Base-by-base conservation (phyloP, 2,329 filamentous ascomycete genomes). In the Aspergillus pseudoterreus region DNA sequence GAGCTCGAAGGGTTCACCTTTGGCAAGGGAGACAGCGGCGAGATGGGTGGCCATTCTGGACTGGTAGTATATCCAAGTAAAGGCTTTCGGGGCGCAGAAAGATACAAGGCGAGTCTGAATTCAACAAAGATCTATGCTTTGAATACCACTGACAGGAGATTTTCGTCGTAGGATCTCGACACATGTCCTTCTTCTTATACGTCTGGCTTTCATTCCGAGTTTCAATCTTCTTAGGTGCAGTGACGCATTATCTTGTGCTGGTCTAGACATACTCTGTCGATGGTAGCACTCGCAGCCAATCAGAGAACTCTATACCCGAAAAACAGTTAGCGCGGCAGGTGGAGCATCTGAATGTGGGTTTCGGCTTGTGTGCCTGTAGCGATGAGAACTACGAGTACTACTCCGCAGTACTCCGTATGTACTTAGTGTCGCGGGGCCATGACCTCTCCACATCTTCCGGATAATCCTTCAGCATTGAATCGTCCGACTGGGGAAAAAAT, bases 1-100 rank as follows among this genome's bases (percentile, higher is more conserved):
- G 38, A 78, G 12, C 50, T 68, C 44, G 24, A 78, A 71, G 12
- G 70, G 67, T 10, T 67, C 35, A 14, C 68, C 71, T 62, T 73
- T 71, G 6, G 61, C 65, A 1, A 47, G 56, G 21, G 57, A 60
- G 9, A 76, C 39, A 10, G 74, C 74, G 36, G 76, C 75, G 33
- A 73, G 66, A 53, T 78, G 74, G 10, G 68, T 74, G 42, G 69
- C 6, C 63, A 67, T 67, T 53, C 21, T 49, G 39, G 15, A 14
- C 35, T 38, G 35, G 2, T 22, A 21, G 39, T 38, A 38, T 38
- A 22, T 12, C 24, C 6, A 8, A 27, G 9, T 27, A 9, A 27
- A 17, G 22, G 22, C 49, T 11, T 12, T 21, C 38, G 51, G 27
- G 15, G 38, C 21, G 30, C 5, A 36, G n/a, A 45, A 11, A 17